Percentiles rank a stretch among this genome's conserved stretches.
These are phyloP conservation scores for Ustilago cynodontis DNA, from an alignment of 1,284 basidiomycete genomes.

Conservation along the genomic window DNA sequence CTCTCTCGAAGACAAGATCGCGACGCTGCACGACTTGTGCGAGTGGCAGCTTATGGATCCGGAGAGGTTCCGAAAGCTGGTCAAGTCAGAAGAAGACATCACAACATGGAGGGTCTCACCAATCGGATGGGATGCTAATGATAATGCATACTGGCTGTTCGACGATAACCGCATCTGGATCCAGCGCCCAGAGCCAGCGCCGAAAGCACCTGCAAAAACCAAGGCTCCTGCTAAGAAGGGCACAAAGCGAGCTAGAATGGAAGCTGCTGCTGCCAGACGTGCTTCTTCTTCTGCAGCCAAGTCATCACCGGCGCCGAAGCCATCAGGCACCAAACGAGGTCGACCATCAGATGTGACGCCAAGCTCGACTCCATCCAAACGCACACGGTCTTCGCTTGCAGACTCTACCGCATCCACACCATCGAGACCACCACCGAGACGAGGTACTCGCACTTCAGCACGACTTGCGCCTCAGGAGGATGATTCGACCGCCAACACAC, in stretches of 20 bases:
- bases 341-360: slow-evolving; percentile 67
- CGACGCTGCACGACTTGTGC: slow-evolving; percentile 67
- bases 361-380: slow-evolving; percentile 38
- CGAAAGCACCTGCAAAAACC: slow-evolving; percentile 39
- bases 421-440: slow-evolving; percentile 31
- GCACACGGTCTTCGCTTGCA: slow-evolving; percentile 34
- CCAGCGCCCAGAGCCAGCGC: slow-evolving; percentile 74
- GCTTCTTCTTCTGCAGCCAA: slow-evolving; percentile 64
- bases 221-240: slow-evolving; percentile 53
- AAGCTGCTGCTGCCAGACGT: slow-evolving; percentile 58
- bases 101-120: slow-evolving; percentile 78
- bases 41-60: slow-evolving; percentile 75
- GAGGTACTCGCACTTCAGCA: slow-evolving; percentile 45
- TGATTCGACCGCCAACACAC: slow-evolving; percentile 18
- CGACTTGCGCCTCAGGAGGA: slow-evolving; percentile 38
- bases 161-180: slow-evolving; percentile 89
- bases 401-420: slow-evolving; percentile 39
- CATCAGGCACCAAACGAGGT: slow-evolving; percentile 73
- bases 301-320: slow-evolving; percentile 63
- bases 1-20: slow-evolving; percentile 72
- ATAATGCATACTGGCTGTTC: slow-evolving; percentile 88
- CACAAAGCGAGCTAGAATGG: slow-evolving; percentile 36
- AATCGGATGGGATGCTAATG: slow-evolving; percentile 83
- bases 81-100: slow-evolving; percentile 73
- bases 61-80: slow-evolving; percentile 72